A percentile compares a stretch with the other conserved stretches of the same genome.
phyloP scores from a whole-genome alignment of 225 moss, liverwort and hornwort species.

The Rhytidiadelphus loreus region DNA sequence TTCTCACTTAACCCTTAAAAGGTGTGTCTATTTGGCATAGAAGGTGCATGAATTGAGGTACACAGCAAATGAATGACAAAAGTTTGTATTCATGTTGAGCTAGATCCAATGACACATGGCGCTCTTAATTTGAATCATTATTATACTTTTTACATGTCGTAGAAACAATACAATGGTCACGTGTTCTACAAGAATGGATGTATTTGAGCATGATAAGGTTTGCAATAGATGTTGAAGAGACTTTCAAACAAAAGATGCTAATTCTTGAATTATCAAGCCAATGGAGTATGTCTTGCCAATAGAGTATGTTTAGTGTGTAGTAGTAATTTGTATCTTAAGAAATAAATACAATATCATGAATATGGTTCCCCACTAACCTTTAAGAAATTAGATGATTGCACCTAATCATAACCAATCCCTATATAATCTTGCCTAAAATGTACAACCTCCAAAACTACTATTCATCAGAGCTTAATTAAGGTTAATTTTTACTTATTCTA shows the following conservation, averaged over 20 bases:
- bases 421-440: background rate
- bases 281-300: background rate
- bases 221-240: background rate
- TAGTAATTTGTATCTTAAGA: background rate
- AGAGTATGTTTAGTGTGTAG: background rate
- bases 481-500: background rate
- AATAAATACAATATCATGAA: background rate
- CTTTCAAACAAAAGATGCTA: background rate
- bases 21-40: background rate
- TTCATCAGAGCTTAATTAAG: background rate
- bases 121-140: background rate
- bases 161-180: background rate
- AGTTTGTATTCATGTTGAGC: no score
- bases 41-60: background rate
- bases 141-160: background rate
- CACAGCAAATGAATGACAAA: background rate
- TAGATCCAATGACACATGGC: background rate
- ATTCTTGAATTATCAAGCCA: background rate
- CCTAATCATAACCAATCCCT: background rate
- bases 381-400: no score
- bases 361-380: rapidly evolving
- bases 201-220: background rate
- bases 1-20: background rate
- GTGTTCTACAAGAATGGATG: rapidly evolving
- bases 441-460: background rate